Conservation (phyloP, 768 basidiomycete genomes). For the Kwoniella bestiolae region DNA sequence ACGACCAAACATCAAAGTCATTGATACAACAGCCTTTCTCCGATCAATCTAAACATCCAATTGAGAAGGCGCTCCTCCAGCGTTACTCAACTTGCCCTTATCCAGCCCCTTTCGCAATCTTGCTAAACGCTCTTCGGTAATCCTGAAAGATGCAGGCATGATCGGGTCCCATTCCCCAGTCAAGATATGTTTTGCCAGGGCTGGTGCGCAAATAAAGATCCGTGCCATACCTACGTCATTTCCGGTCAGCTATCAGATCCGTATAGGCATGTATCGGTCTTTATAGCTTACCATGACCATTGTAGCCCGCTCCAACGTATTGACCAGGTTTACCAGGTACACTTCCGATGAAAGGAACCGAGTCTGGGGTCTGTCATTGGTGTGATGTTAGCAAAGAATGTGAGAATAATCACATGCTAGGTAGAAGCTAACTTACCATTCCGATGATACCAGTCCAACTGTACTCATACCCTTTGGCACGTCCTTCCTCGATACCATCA, state of each 20-base stretch:
- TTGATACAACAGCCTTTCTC: too few relatives aligned
- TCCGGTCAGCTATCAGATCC: too few relatives aligned
- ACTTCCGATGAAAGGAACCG: slow-evolving; percentile 42
- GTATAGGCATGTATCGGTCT: neutral
- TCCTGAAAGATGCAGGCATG: slow-evolving; percentile 37
- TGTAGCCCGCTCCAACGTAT: slow-evolving; percentile 43
- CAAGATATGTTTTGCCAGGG: slow-evolving; percentile 34
- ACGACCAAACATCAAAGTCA: too few relatives aligned
- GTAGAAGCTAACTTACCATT: slow-evolving; percentile 35
- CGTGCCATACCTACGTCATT: slow-evolving; percentile 41
- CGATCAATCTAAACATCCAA: slow-evolving; percentile 9
- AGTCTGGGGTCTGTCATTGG: slow-evolving; percentile 40
- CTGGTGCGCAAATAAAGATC: slow-evolving; percentile 49
- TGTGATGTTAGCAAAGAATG: neutral
- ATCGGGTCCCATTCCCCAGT: slow-evolving; percentile 38
- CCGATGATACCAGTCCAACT: slow-evolving; percentile 52
- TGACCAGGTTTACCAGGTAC: slow-evolving; percentile 47
- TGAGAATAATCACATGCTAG: neutral
- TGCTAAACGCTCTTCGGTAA: slow-evolving; percentile 34
- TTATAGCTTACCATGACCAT: slow-evolving; percentile 32
- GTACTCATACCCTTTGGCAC: slow-evolving; percentile 42
- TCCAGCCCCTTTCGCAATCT: slow-evolving; percentile 21
- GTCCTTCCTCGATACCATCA: slow-evolving; percentile 25
- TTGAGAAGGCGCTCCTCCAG: slow-evolving; percentile 15
- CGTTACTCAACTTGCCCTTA: slow-evolving; percentile 21